Evolutionary conservation across 2,329 filamentous ascomycete genomes (phyloP).

Genomic region (Colletotrichum sp.): DNA sequence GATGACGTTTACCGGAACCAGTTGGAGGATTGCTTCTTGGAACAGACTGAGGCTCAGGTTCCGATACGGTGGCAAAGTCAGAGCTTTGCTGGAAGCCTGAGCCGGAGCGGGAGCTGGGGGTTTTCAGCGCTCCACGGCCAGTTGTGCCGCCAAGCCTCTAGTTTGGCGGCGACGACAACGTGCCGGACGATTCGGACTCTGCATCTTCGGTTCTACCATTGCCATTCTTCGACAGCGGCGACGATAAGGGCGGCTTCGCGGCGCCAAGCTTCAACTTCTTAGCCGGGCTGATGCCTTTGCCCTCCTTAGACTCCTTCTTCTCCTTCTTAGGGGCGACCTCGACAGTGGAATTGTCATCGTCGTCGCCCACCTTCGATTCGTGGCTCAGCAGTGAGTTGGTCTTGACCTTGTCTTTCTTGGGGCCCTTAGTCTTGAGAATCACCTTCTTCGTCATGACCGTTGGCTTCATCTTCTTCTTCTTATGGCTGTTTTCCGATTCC

Average conservation of each 20-base stretch:
- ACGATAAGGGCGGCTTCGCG: conserved; percentile 52
- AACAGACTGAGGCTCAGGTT: not conserved
- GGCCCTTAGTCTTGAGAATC: conserved; percentile 57
- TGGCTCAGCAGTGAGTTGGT: conserved; percentile 53
- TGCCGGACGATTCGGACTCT: conserved; percentile 62
- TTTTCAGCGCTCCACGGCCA: not conserved
- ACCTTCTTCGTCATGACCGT: conserved; percentile 55
- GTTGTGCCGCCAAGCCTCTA: conserved; percentile 1
- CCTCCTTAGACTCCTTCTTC: conserved; percentile 28
- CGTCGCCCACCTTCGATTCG: conserved; percentile 46
- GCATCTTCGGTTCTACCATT: conserved; percentile 47
- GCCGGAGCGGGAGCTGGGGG: not conserved
- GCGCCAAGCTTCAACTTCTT: conserved; percentile 45
- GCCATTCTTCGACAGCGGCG: conserved; percentile 55
- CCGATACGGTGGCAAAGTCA: not conserved
- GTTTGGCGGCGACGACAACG: conserved; percentile 57
- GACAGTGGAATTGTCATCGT: conserved; percentile 26
- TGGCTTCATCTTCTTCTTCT: conserved; percentile 65
- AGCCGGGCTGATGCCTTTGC: conserved; percentile 41
- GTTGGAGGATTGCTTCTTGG: not conserved
- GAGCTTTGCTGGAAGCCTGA: not conserved
- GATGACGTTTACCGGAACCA: not conserved
- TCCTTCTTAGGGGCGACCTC: conserved; percentile 42
- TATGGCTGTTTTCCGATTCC: conserved; percentile 54
- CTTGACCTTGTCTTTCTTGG: conserved; percentile 63